Base-by-base conservation (phyloP, 2,329 filamentous ascomycete species). In the Camptophora hylomeconis region DNA sequence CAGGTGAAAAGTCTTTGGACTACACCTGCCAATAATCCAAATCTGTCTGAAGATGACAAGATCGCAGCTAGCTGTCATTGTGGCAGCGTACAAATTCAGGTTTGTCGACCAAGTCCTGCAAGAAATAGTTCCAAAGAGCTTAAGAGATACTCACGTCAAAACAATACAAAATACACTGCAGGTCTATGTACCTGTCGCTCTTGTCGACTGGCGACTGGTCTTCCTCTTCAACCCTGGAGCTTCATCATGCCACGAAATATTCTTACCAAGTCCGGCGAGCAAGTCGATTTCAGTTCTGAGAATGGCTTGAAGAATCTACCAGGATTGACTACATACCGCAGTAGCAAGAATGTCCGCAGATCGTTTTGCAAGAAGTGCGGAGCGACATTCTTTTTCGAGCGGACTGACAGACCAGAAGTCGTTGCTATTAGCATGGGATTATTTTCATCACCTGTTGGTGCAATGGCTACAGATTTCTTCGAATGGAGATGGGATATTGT, bases 341-440 rank as follows among this genome's bases (percentile, higher is more conserved):
- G 69, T 12, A 71, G 48, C 5, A 47, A 56, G 0, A 61, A 57
- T 1, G 64, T 73, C 3, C 51, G 57, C 25, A 61, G 75, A 11
- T 68, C 73, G 23, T 80, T 78, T 44, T 80, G 75, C 45, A 50
- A 51, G 2, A 45, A 30, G 1, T 81, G 76, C 42, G 75, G 75
- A 1, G 74, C 76, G 1, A 72, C 63, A 0, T 59, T 73, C 2
- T 78, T 78, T 42, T 79, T 69, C 64, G 63, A 68, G 40, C 63
- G 64, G 30, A 52, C 58, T 4, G 54, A 56, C 34, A 55, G 72
- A 17, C 58, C 65, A 0, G 58, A 61, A 3, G 46, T 79, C 12
- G 58, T 80, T 11, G 72, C 80, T 48, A 61, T 80, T 7, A 76
- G 72, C 36, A 63, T 66, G 5, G 75, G 75, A 0, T 41, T 77